A percentile compares a stretch with the other conserved stretches of the same genome.
phyloP scores from a whole-genome alignment of 78 protist genomes.

The Creolimax fragrantissima region DNA sequence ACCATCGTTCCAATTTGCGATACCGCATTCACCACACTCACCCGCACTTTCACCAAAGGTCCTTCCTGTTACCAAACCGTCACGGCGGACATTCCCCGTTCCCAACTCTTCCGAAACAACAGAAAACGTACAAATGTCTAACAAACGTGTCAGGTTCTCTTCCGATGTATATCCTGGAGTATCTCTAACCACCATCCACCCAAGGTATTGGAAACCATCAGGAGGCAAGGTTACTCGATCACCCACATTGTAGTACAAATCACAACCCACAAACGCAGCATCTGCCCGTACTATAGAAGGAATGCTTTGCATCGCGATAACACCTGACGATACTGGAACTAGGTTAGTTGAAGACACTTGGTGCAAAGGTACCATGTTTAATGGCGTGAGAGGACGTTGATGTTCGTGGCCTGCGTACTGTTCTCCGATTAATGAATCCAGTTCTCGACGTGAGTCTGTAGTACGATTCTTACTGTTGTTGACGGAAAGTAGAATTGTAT shows the following conservation, averaged over 20 bases:
- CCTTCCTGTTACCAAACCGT: no score
- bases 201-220: conserved; percentile 14
- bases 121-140: neutral
- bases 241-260: neutral
- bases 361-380: neutral
- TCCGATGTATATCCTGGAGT: neutral
- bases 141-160: neutral
- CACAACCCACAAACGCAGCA: neutral
- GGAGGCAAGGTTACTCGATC: neutral
- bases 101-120: no score
- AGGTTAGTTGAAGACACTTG: neutral
- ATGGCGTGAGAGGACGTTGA: neutral
- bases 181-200: conserved; percentile 13
- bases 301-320: neutral
- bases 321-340: neutral
- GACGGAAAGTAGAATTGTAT: no score
- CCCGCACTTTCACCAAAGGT: no score
- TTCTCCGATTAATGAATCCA: no score
- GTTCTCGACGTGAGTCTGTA: no score
- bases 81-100: no score
- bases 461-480: no score
- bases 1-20: no score
- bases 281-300: neutral
- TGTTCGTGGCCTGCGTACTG: no score
- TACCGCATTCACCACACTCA: no score